Conservation (phyloP, 2,329 filamentous ascomycete species). For the Alternaria incomplexa region DNA sequence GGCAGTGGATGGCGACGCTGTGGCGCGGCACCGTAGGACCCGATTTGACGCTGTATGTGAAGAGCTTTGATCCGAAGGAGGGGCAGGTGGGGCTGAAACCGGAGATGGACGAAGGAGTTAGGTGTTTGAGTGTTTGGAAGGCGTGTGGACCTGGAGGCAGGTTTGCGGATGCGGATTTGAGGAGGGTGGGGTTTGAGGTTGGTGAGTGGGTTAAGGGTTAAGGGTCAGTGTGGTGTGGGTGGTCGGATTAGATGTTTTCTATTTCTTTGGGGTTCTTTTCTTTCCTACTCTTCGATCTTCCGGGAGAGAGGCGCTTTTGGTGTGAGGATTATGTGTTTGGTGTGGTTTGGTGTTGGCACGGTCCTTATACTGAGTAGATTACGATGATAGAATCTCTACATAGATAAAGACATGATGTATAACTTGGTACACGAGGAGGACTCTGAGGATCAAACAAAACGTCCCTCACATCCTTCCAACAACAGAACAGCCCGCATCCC, state of each 20-base stretch:
- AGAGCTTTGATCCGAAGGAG: constrained; percentile 37
- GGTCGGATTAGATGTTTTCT: neutral
- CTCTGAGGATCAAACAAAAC: neutral
- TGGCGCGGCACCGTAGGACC: constrained; percentile 87
- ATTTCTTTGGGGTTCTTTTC: neutral
- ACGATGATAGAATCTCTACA: neutral
- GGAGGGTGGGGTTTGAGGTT: constrained; percentile 84
- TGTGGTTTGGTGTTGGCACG: neutral
- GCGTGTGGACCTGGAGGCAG: constrained; percentile 29
- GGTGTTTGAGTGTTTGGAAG: constrained; percentile 48
- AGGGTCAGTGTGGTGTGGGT: constrained; percentile 13
- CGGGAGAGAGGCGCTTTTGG: neutral
- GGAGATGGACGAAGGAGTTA: constrained; percentile 50
- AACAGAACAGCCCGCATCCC: too few relatives aligned
- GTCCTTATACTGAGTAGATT: neutral
- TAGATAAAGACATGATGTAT: neutral
- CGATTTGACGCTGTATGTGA: constrained; percentile 77
- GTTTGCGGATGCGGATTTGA: constrained; percentile 61
- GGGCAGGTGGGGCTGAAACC: constrained; percentile 43
- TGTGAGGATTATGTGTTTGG: constrained; percentile 8
- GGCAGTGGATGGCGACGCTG: constrained; percentile 95
- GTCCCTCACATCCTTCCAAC: constrained; percentile 12
- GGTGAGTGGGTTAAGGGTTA: constrained; percentile 71
- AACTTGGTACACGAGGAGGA: neutral
- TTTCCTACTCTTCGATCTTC: neutral